Conservation (phyloP, 306 rosid genomes). For the Lathyrus sativus region DNA sequence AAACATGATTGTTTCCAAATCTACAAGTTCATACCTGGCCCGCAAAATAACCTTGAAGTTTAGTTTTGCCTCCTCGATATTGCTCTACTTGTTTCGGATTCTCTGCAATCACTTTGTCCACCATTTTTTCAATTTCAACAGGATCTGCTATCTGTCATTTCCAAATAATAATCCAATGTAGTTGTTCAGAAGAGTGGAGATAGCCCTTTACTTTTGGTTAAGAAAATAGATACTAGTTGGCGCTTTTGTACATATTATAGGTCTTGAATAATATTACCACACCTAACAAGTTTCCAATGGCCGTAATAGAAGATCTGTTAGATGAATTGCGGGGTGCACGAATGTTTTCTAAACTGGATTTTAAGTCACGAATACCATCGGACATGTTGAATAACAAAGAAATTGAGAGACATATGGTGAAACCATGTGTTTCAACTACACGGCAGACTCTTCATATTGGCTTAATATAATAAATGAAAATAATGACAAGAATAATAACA, state of each 20-base stretch:
- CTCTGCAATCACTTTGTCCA: constrained; percentile 71
- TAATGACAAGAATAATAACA: too few species aligned
- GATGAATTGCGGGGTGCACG: too few species aligned
- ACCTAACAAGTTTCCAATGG: too few species aligned
- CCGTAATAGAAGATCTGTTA: too few species aligned
- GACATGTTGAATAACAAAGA: too few species aligned
- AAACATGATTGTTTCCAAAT: constrained; percentile 14
- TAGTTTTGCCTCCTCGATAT: constrained; percentile 82
- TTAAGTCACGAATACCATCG: too few species aligned
- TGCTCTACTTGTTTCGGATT: constrained; percentile 93
- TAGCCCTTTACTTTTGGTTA: neutral
- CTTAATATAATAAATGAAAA: too few species aligned
- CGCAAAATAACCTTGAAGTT: constrained; percentile 82
- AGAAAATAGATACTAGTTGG: neutral
- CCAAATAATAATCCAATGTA: constrained; percentile 15
- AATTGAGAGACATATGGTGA: too few species aligned
- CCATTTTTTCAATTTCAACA: constrained; percentile 79
- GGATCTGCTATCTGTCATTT: constrained; percentile 79
- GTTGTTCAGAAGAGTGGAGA: neutral
- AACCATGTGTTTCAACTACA: too few species aligned
- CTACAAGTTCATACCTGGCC: constrained; percentile 72
- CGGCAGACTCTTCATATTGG: too few species aligned
- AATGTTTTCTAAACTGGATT: too few species aligned
- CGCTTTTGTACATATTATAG: neutral
- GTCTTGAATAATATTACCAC: neutral